Base-by-base conservation (phyloP, 129 eudicot species). In the Oenanthe sinensis region DNA sequence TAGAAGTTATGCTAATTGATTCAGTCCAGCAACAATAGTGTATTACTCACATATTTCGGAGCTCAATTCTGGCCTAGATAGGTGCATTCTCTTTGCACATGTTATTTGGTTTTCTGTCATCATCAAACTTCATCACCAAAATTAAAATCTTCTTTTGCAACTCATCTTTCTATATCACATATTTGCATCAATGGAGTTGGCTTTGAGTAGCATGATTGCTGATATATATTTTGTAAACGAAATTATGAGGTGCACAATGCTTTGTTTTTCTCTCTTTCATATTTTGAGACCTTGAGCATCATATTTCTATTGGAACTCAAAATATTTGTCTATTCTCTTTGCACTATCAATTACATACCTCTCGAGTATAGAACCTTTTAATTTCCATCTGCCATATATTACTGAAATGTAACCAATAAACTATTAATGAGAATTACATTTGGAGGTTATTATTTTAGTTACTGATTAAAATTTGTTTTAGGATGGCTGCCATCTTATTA, bases 401-500 rank as follows among this genome's bases (percentile, higher is more conserved):
- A 72, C 37, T 72, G 48, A 72, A 71, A 72, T 43, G 19, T n/a
- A 43, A 22, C 47, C 36, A 42, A 19, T 72, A n/a, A 20, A 11
- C 4, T 22, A 71, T 42, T 42, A 46, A 43, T 72, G 13, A 72
- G 37, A 22, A 43, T 19, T 12, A n/a, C 15, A 39, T 43, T 40
- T 72, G 22, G 75, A 71, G 75, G 49, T 40, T 71, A 19, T 5
- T 40, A 6, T 71, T 40, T 6, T 42, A 71, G 28, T 71, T 37
- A 49, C 81, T 83, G 52, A 50, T 71, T 24, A 75, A 33, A 63
- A 44, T 79, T 26, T 73, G 44, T 37, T 77, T 71, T 86, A 93
- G 96, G 89, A 77, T 73, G 75, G 84, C 81, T 72, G 81, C 85
- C 58, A 58, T 84, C 49, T 74, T 85, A 74, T 77, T 91, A 50